phyloP scores from a whole-genome alignment of 1,284 basidiomycete genomes.

The Puccinia brachypodii region DNA sequence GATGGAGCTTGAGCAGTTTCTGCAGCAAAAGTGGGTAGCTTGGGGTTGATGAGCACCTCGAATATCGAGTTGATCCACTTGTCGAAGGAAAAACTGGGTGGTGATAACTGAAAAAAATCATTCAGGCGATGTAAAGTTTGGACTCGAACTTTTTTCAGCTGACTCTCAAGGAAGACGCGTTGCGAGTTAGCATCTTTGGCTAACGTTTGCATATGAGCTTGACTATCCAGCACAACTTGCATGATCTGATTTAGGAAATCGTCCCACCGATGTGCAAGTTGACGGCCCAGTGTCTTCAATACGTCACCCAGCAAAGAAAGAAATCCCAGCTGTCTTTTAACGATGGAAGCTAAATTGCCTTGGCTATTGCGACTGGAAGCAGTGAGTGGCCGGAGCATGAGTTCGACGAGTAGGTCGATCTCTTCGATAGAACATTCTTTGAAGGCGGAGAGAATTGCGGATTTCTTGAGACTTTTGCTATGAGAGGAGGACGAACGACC shows the following conservation, averaged over 20 bases:
- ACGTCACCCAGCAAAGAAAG: conserved; percentile 80
- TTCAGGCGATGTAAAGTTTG: conserved; percentile 71
- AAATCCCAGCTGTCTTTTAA: conserved; percentile 79
- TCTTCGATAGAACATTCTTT: conserved; percentile 73
- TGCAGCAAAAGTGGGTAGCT: conserved; percentile 70
- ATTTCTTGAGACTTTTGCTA: conserved; percentile 70
- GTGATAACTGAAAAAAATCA: conserved; percentile 73
- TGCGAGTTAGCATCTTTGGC: neutral
- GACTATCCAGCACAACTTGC: conserved; percentile 67
- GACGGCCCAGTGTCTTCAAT: conserved; percentile 73
- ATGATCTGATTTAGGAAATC: conserved; percentile 69
- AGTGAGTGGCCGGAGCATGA: conserved; percentile 78
- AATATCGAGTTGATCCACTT: conserved; percentile 72
- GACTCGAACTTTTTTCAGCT: conserved; percentile 36
- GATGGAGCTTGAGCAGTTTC: conserved; percentile 94
- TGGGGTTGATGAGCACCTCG: conserved; percentile 74
- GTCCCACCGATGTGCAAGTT: conserved; percentile 70
- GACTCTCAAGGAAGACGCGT: conserved; percentile 13
- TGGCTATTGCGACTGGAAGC: conserved; percentile 49
- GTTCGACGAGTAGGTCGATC: conserved; percentile 73
- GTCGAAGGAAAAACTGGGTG: conserved; percentile 68
- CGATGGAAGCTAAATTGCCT: conserved; percentile 54
- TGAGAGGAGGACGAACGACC: conserved; percentile 65
- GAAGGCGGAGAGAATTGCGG: conserved; percentile 73
- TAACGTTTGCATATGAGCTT: conserved; percentile 56